Conservation (phyloP, 2,329 filamentous ascomycete genomes). For the Nannizzia gypsea region DNA sequence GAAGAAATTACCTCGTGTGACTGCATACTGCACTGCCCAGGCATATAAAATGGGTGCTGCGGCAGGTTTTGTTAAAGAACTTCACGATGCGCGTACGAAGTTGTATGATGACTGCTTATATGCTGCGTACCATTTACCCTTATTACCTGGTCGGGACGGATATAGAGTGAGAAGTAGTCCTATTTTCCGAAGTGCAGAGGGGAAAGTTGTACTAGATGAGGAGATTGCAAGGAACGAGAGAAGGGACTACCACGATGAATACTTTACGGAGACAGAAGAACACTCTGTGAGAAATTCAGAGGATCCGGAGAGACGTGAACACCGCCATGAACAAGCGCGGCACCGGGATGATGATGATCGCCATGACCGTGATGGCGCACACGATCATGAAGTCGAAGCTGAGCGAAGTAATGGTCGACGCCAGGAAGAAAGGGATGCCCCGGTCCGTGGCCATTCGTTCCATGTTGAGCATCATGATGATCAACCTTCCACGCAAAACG, state of each 20-base stretch:
- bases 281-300: constrained; percentile 33
- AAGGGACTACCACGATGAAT: constrained; percentile 81
- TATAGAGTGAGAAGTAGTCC: constrained; percentile 83
- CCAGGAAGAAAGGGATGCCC: constrained; percentile 1
- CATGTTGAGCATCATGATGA: neutral
- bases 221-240: constrained; percentile 91
- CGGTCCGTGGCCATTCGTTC: neutral
- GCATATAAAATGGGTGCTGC: constrained; percentile 80
- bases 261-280: constrained; percentile 55
- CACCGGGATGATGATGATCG: constrained; percentile 4
- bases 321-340: neutral
- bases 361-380: constrained; percentile 17
- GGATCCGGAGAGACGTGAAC: constrained; percentile 13
- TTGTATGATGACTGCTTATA: constrained; percentile 97
- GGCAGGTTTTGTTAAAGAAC: constrained; percentile 77
- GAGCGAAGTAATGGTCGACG: constrained; percentile 9
- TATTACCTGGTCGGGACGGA: constrained; percentile 74
- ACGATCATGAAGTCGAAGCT: constrained; percentile 22
- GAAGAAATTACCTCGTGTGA: constrained; percentile 79
- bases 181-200: constrained; percentile 81
- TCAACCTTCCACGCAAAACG: neutral
- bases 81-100: constrained; percentile 85
- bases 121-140: constrained; percentile 81
- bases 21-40: constrained; percentile 92
- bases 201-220: constrained; percentile 83